Percentiles rank a stretch among this genome's conserved stretches.
Conservation (phyloP, 305 asterid genomes). For the Plantago coronopus region DNA sequence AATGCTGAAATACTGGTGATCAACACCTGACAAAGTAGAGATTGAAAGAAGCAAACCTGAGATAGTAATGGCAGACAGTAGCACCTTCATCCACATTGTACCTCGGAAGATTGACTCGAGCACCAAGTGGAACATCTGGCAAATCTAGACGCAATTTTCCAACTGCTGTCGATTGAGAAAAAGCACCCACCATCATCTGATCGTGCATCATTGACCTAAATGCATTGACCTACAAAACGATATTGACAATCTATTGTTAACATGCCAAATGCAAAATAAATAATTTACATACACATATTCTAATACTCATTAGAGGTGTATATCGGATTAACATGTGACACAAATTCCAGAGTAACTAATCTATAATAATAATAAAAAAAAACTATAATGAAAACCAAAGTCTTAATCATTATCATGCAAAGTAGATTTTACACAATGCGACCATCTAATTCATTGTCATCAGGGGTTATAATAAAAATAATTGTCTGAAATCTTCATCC, state of each 20-base stretch:
- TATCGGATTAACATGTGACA: not conserved
- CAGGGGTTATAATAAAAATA: too few species aligned
- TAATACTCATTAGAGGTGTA: not conserved
- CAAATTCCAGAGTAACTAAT: not conserved
- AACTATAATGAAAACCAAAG: not conserved
- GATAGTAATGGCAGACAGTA: slow-evolving; percentile 79
- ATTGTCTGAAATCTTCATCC: too few species aligned
- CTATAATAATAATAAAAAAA: not conserved
- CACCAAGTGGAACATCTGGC: slow-evolving; percentile 82
- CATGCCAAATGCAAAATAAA: not conserved
- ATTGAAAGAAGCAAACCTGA: slow-evolving; percentile 52
- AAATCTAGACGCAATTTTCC: slow-evolving; percentile 85
- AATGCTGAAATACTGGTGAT: slow-evolving; percentile 8
- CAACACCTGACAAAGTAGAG: slow-evolving; percentile 4
- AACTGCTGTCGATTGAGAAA: slow-evolving; percentile 93
- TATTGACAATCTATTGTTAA: too few species aligned
- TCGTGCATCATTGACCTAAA: slow-evolving; percentile 87
- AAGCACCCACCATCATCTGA: slow-evolving; percentile 96
- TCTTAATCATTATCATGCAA: too few species aligned
- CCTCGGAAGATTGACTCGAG: slow-evolving; percentile 67
- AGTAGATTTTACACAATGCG: too few species aligned
- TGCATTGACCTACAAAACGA: slow-evolving; percentile 68
- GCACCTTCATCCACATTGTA: slow-evolving; percentile 88
- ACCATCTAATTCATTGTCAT: too few species aligned
- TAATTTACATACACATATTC: not conserved